These are phyloP conservation scores for Xylariaceae sp. DNA, from an alignment of 2,329 filamentous ascomycete species.

Conservation along the genomic window DNA sequence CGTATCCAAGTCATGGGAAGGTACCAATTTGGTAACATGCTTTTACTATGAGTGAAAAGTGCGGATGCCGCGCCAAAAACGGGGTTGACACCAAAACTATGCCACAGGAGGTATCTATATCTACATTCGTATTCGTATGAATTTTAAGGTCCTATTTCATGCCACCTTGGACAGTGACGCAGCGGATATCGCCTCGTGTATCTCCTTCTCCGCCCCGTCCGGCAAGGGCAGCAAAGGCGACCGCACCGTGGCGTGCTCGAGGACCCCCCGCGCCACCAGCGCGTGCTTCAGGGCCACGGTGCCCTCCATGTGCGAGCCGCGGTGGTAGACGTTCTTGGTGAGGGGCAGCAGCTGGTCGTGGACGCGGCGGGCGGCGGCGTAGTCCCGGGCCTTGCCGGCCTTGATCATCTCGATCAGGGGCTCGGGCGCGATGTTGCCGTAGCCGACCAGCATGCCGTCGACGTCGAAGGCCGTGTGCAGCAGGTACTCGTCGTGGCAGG, in stretches of 20 bases:
- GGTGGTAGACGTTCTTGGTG: slow-evolving; percentile 46
- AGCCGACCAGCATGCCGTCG: slow-evolving; percentile 47
- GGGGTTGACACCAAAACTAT: no score
- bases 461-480: slow-evolving; percentile 44
- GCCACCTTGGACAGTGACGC: slow-evolving; percentile 19
- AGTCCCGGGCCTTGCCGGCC: slow-evolving; percentile 42
- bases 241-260: slow-evolving; percentile 42
- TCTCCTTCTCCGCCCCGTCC: slow-evolving; percentile 34
- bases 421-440: slow-evolving; percentile 45
- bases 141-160: no score
- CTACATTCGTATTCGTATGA: no score
- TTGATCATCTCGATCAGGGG: slow-evolving; percentile 40
- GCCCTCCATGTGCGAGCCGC: slow-evolving; percentile 48
- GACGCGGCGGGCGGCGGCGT: slow-evolving; percentile 37
- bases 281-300: slow-evolving; percentile 45
- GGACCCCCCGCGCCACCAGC: slow-evolving; percentile 40
- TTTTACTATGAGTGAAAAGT: no score
- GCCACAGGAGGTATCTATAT: no score
- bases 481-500: slow-evolving; percentile 46
- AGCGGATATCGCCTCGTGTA: slow-evolving; percentile 30
- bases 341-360: slow-evolving; percentile 43
- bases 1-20: no score
- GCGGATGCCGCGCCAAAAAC: no score
- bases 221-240: slow-evolving; percentile 37
- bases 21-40: no score